These are phyloP conservation scores for Schizothecium vesticola DNA, from an alignment of 495 filamentous ascomycete genomes.

Conservation along the genomic window DNA sequence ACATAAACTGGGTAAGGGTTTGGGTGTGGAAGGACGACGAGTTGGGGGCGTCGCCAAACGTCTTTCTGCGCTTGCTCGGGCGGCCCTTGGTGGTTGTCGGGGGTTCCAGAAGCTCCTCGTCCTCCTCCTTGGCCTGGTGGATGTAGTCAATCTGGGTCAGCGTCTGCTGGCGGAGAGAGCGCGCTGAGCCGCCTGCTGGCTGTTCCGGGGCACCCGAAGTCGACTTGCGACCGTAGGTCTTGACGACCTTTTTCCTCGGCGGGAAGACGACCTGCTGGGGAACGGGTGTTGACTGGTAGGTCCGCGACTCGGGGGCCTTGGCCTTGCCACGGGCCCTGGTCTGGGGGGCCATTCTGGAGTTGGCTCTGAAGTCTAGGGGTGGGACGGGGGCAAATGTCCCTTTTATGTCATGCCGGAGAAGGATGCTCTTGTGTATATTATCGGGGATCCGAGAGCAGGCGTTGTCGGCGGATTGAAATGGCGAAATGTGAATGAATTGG, in stretches of 20 bases:
- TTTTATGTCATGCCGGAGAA: conserved; percentile 1
- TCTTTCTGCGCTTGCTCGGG: conserved; percentile 33
- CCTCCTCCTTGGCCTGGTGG: conserved; percentile 9
- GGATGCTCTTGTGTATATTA: neutral
- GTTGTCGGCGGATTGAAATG: neutral
- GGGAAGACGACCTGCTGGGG: conserved; percentile 39
- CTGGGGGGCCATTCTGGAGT: conserved; percentile 28
- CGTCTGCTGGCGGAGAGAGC: conserved; percentile 37
- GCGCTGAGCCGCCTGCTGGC: conserved; percentile 15
- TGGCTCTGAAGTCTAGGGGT: no score
- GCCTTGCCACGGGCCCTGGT: conserved; percentile 23
- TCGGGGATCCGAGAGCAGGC: neutral
- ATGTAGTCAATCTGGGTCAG: conserved; percentile 48
- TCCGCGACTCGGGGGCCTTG: conserved; percentile 20
- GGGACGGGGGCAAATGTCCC: neutral
- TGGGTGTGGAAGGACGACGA: conserved; percentile 38
- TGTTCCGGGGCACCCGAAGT: neutral
- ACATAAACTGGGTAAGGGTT: conserved; percentile 40
- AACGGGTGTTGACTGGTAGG: conserved; percentile 35
- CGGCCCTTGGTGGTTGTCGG: conserved; percentile 13
- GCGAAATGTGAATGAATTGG: neutral
- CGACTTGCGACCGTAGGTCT: conserved; percentile 35
- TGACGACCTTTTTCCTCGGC: conserved; percentile 26
- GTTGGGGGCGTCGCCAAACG: conserved; percentile 34
- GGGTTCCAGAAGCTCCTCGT: neutral